phyloP scores from a whole-genome alignment of 83 land plant genomes.

The Thuja plicata region DNA sequence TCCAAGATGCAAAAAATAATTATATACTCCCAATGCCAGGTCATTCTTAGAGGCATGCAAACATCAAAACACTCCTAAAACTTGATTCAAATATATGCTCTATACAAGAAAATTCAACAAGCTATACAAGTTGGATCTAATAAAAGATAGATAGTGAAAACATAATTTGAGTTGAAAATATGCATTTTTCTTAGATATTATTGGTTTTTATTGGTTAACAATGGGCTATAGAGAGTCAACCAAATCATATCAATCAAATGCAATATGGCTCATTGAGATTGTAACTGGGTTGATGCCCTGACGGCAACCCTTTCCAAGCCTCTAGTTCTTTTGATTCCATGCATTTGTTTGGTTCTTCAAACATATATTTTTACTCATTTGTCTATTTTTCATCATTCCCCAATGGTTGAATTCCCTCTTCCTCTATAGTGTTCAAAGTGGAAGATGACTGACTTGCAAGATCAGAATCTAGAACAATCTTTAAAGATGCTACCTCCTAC shows the following conservation, averaged over 20 bases:
- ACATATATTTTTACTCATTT: slow-evolving; percentile 21
- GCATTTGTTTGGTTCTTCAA: slow-evolving; percentile 59
- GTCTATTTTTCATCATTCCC: background rate
- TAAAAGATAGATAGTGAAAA: background rate
- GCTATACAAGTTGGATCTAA: background rate
- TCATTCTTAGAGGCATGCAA: background rate
- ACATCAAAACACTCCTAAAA: background rate
- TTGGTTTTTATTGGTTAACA: background rate
- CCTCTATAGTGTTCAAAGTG: background rate
- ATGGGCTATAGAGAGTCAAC: background rate
- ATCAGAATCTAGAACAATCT: slow-evolving; percentile 5
- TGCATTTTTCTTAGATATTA: background rate
- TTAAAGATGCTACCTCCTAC: slow-evolving; percentile 19
- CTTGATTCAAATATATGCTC: background rate
- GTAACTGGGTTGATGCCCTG: slow-evolving; percentile 11
- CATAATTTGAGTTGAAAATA: background rate
- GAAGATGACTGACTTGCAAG: background rate
- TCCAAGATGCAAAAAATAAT: background rate
- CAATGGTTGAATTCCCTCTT: background rate
- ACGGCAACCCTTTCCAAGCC: slow-evolving; percentile 47
- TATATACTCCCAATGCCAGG: background rate
- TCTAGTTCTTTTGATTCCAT: slow-evolving; percentile 64
- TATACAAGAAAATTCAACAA: background rate
- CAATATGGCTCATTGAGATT: background rate
- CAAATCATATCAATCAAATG: background rate